Evolutionary conservation across 2,329 filamentous ascomycete species (phyloP).

Genomic region (Colletotrichum orchidophilum): DNA sequence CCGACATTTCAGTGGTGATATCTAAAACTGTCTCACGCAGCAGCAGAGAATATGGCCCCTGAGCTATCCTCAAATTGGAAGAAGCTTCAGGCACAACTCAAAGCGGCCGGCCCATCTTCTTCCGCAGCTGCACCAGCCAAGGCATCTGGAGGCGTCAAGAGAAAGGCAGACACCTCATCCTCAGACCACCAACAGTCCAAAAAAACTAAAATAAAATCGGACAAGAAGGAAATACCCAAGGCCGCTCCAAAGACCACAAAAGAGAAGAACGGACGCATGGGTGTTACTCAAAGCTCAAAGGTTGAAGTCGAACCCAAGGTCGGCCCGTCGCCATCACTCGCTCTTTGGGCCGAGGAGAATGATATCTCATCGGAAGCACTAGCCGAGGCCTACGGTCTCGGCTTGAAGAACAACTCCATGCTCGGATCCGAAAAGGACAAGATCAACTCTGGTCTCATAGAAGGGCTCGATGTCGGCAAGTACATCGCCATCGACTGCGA

Average conservation of each 20-base stretch:
- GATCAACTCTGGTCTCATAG: constrained; percentile 71
- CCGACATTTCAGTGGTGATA: neutral
- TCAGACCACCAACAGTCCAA: constrained; percentile 40
- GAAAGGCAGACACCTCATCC: constrained; percentile 49
- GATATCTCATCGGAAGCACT: constrained; percentile 68
- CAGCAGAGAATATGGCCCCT: constrained; percentile 48
- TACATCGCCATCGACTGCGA: constrained; percentile 96
- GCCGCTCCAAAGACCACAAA: constrained; percentile 31
- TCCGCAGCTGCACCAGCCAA: constrained; percentile 43
- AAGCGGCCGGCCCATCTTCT: constrained; percentile 53
- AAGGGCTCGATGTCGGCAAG: constrained; percentile 78
- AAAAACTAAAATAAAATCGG: constrained; percentile 40
- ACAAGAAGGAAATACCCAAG: constrained; percentile 29
- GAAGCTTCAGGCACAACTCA: constrained; percentile 73
- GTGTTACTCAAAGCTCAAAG: constrained; percentile 61
- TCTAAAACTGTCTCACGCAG: neutral
- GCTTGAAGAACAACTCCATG: constrained; percentile 58
- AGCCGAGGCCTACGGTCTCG: constrained; percentile 69
- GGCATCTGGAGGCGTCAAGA: constrained; percentile 47
- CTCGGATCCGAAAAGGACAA: constrained; percentile 58
- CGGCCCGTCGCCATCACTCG: constrained; percentile 62
- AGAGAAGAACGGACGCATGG: constrained; percentile 58
- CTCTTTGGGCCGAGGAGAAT: constrained; percentile 69
- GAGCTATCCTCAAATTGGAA: constrained; percentile 80
- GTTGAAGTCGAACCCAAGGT: constrained; percentile 48